Evolutionary conservation across 139 green algal species (phyloP), one percentile per base, ranked within the genome.

Genomic region (Nannochloris sp.): DNA sequence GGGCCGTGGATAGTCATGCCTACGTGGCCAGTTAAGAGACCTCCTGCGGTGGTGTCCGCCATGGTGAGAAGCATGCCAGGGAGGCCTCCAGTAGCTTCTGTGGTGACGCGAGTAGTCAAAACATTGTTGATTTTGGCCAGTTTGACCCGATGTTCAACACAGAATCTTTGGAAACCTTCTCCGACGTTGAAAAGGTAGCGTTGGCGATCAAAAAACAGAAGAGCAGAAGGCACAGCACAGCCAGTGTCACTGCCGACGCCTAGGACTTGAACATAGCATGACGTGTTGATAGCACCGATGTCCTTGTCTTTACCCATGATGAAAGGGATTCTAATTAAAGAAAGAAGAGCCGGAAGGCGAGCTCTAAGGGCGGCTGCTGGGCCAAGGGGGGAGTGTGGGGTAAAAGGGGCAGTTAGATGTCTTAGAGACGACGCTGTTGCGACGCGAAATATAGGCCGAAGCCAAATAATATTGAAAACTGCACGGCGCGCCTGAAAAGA

Each of bases 131-230:
- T 72, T 67, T 84, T 85, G 30, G 54, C 62, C 23, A 96, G 68
- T 39, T 83, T 87, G n/a, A 95, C 29, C 56, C 85, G 85, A 72
- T 95, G 82, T 64, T 98, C 87, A 4, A 85, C 73, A 35, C 85
- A 89, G 34, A 89, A 87, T 4, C 92, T 76, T 72, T 98, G 92
- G 27, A 97, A 86, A 8, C 92, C 92, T 72, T 98, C 92, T 0
- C 89, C 90, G n/a, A 78, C 85, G 68, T 98, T 98, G 83, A 98
- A 98, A 19, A 98, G 59, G 57, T 88, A 95, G 23, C 89, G 81
- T 35, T 87, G 72, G 25, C 83, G 81, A 74, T 97, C 88, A 36
- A 97, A 93, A 65, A 97, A 92, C 2, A 97, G 83, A 37, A 97
- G 71, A 6, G 92, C 81, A 8, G 82, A 94, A 4, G 92, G 90